phyloP scores from a whole-genome alignment of 2,329 filamentous ascomycete species.

The Paracorniculantispora psalliotae region DNA sequence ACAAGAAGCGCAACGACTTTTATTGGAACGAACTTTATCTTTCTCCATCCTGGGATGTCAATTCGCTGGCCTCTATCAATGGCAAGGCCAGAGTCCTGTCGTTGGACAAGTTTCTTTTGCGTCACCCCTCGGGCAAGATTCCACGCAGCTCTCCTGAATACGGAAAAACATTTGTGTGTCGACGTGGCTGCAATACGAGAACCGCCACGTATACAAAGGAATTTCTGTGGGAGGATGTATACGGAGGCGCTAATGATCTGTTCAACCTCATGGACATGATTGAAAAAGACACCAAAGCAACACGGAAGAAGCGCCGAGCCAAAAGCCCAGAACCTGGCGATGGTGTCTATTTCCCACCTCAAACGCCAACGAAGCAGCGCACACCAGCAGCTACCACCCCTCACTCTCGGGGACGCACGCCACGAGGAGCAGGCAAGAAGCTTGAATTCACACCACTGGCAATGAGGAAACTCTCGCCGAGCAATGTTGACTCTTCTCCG shows the following conservation, averaged over 20 bases:
- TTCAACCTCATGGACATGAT: constrained; percentile 62
- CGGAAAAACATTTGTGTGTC: constrained; percentile 85
- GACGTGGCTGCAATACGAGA: constrained; percentile 81
- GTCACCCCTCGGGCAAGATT: constrained; percentile 70
- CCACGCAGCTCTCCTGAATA: constrained; percentile 67
- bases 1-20: constrained; percentile 76
- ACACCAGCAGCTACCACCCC: constrained; percentile 26
- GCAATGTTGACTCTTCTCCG: constrained; percentile 71
- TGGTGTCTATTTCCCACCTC: constrained; percentile 28
- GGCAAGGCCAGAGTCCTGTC: constrained; percentile 82
- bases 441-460: constrained; percentile 95
- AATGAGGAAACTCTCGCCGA: constrained; percentile 74
- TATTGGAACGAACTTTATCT: constrained; percentile 88
- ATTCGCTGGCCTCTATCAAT: constrained; percentile 83
- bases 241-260: constrained; percentile 60
- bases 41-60: constrained; percentile 79
- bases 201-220: constrained; percentile 90
- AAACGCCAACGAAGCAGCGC: constrained; percentile 34
- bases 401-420: constrained; percentile 25
- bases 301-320: constrained; percentile 31
- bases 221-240: constrained; percentile 86
- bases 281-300: constrained; percentile 66
- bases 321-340: constrained; percentile 30
- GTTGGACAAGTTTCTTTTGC: constrained; percentile 57
- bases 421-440: constrained; percentile 51